phyloP scores from a whole-genome alignment of 805 yeast genomes.

The Myxozyma monticola region DNA sequence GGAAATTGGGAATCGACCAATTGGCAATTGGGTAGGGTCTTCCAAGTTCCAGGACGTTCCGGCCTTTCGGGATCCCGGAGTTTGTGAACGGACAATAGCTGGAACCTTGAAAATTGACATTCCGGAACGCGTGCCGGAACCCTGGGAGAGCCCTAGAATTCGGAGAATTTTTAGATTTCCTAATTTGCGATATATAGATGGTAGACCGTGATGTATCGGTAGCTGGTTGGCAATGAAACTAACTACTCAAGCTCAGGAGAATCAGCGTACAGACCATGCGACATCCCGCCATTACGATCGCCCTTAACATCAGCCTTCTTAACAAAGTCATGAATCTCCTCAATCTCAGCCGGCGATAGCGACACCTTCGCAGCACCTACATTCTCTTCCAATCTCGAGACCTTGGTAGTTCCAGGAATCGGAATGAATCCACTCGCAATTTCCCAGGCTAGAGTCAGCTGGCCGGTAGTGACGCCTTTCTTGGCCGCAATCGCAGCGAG shows the following conservation, averaged over 20 bases:
- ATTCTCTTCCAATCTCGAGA: conserved; percentile 64
- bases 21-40: no score
- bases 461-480: conserved; percentile 56
- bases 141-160: no score
- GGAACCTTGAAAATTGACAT: no score
- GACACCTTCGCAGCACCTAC: conserved; percentile 35
- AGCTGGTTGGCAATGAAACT: neutral
- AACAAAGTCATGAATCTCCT: conserved; percentile 17
- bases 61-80: no score
- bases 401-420: conserved; percentile 73
- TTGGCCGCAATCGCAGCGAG: conserved; percentile 53
- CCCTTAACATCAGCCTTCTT: conserved; percentile 19
- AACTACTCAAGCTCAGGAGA: conserved; percentile 9
- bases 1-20: no score
- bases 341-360: conserved; percentile 19
- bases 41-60: no score
- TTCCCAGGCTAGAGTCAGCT: conserved; percentile 69
- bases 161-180: neutral
- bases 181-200: neutral
- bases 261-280: conserved; percentile 10
- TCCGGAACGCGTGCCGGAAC: no score
- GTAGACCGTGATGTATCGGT: no score
- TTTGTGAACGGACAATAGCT: no score
- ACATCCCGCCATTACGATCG: conserved; percentile 20
- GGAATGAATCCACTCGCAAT: conserved; percentile 59